Evolutionary conservation across 345 rosid genomes (phyloP).

Genomic region (Salix purpurea): DNA sequence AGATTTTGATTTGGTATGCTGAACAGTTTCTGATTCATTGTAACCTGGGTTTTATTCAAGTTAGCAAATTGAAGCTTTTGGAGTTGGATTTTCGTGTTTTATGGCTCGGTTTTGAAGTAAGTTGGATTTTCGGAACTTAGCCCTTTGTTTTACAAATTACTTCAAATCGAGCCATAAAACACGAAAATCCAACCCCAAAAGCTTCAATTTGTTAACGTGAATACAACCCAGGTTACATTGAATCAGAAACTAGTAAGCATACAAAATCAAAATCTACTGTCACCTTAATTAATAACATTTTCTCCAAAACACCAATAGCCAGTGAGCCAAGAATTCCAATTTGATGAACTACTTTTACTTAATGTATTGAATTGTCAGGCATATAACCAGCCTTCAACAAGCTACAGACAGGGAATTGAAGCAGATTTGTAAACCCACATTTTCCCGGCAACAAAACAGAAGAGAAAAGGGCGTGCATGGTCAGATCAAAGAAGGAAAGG

Average conservation of each 20-base stretch:
- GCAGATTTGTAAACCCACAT: not conserved
- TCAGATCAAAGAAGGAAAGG: not conserved
- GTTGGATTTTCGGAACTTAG: no score
- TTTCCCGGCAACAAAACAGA: not conserved
- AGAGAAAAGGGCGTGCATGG: not conserved
- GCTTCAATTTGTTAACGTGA: not conserved
- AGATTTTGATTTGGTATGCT: not conserved
- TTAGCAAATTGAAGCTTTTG: not conserved
- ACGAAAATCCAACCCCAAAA: not conserved
- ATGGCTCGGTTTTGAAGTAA: not conserved
- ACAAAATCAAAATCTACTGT: not conserved
- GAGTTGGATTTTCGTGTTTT: not conserved
- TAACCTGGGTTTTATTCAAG: not conserved
- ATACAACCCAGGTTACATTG: not conserved
- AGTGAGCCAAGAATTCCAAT: no score
- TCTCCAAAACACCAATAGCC: no score
- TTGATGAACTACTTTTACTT: not conserved
- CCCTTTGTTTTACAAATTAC: not conserved
- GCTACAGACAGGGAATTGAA: not conserved
- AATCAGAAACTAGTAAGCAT: not conserved
- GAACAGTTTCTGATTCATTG: not conserved
- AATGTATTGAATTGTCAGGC: not conserved
- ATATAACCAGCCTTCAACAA: not conserved
- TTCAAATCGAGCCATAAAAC: not conserved
- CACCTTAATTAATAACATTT: not conserved